A percentile compares a stretch with the other conserved stretches of the same genome.
phyloP scores from a whole-genome alignment of 2,329 filamentous ascomycete genomes.

The Exophiala oligosperma region DNA sequence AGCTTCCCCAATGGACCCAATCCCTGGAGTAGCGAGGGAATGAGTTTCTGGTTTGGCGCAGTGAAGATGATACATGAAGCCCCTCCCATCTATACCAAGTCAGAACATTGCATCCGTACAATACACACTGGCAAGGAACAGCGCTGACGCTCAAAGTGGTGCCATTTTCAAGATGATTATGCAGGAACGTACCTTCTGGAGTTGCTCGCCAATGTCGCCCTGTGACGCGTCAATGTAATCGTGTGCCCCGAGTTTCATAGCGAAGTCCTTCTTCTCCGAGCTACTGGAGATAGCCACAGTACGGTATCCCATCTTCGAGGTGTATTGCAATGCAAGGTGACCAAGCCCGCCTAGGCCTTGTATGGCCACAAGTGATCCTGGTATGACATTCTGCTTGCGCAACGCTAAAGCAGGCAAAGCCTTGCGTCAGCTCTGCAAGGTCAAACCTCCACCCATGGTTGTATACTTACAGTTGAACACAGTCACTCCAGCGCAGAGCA shows the following conservation, averaged over 20 bases:
- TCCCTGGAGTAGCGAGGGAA: slow-evolving; percentile 38
- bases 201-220: slow-evolving; percentile 35
- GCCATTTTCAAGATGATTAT: too few relatives aligned
- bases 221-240: slow-evolving; percentile 54
- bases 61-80: slow-evolving; percentile 36
- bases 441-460: background rate
- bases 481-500: slow-evolving; percentile 54
- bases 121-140: background rate
- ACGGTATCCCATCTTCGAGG: slow-evolving; percentile 53
- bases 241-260: slow-evolving; percentile 55
- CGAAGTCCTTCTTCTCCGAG: slow-evolving; percentile 54
- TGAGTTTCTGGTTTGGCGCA: slow-evolving; percentile 37
- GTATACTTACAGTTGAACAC: slow-evolving; percentile 46
- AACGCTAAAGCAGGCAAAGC: slow-evolving; percentile 33
- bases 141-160: background rate
- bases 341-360: slow-evolving; percentile 56
- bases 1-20: slow-evolving; percentile 38
- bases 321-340: slow-evolving; percentile 56
- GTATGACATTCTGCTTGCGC: slow-evolving; percentile 47
- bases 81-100: background rate
- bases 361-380: slow-evolving; percentile 51
- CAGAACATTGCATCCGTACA: slow-evolving; percentile 26
- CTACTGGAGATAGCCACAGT: slow-evolving; percentile 54
- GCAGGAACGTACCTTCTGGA: slow-evolving; percentile 36
- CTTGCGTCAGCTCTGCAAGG: background rate